Percentiles rank a stretch among this genome's conserved stretches.
Evolutionary conservation across 768 basidiomycete genomes (phyloP).

Genomic region (Cystobasidium tubakii): DNA sequence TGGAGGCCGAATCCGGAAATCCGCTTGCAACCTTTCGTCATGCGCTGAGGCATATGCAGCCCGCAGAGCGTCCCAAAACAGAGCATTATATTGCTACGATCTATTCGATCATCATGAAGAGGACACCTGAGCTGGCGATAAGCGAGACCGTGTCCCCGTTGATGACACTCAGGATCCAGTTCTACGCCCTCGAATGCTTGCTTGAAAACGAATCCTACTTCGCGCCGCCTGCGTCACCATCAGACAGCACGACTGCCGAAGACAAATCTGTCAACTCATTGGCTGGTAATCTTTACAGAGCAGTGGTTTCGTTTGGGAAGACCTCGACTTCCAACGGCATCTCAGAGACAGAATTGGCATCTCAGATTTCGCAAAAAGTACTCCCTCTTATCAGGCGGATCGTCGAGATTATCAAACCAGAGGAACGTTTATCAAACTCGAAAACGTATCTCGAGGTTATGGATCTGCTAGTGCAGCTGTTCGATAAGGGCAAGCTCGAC

Average conservation of each 20-base stretch:
- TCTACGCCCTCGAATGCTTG: slow-evolving; percentile 29
- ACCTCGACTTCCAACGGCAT: not conserved
- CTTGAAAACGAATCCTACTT: slow-evolving; percentile 5
- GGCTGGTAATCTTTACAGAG: slow-evolving; percentile 5
- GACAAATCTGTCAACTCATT: slow-evolving; percentile 14
- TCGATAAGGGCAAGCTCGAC: not conserved
- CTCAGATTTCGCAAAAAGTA: not conserved
- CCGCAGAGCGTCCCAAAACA: not conserved
- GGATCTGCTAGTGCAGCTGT: slow-evolving; percentile 3
- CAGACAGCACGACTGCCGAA: not conserved
- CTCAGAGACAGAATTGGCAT: slow-evolving; percentile 14
- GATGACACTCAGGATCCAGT: not conserved
- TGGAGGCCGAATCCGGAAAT: not conserved
- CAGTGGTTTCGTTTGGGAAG: slow-evolving; percentile 1
- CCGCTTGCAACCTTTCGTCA: not conserved
- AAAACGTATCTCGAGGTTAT: slow-evolving; percentile 15
- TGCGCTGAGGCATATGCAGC: not conserved
- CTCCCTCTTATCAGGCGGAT: not conserved
- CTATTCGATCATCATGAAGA: not conserved
- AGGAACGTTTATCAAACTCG: not conserved
- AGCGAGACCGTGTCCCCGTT: not conserved
- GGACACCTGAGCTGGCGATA: not conserved
- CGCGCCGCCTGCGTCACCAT: not conserved
- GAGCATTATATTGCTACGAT: slow-evolving; percentile 1
- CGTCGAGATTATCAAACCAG: not conserved